Conservation (phyloP, 306 rosid species). For the Malus domestica region DNA sequence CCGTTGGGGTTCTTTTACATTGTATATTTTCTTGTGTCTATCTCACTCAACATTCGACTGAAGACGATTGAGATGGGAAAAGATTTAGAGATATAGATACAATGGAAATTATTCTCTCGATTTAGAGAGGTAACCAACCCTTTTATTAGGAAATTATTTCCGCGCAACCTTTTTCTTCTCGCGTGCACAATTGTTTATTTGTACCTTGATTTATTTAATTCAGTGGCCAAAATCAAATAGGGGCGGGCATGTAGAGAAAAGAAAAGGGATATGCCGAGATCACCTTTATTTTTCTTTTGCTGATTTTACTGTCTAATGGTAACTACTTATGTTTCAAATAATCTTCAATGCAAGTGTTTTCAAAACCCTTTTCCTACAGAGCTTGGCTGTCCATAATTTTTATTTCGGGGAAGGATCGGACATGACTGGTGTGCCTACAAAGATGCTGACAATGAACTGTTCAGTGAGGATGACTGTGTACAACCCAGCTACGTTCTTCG, state of each 20-base stretch:
- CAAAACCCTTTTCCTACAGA: slow-evolving; percentile 31
- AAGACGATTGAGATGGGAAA: no score
- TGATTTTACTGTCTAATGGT: background rate
- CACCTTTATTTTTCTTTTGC: background rate
- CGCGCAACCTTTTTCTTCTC: no score
- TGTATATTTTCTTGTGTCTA: no score
- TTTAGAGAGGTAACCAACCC: no score
- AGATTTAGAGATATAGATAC: no score
- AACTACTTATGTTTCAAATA: background rate
- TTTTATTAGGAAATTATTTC: no score
- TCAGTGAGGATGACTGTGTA: slow-evolving; percentile 56
- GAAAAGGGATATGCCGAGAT: no score
- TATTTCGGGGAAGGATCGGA: slow-evolving; percentile 77
- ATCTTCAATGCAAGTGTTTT: background rate
- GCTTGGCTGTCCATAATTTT: slow-evolving; percentile 66
- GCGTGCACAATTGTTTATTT: background rate
- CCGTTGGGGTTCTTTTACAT: background rate
- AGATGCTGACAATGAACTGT: slow-evolving; percentile 70
- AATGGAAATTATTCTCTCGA: no score
- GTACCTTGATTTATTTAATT: no score
- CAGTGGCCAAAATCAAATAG: fast-evolving
- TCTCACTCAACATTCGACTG: fast-evolving
- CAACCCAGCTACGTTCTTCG: slow-evolving; percentile 82
- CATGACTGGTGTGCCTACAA: slow-evolving; percentile 78
- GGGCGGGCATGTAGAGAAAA: no score